Conservation (phyloP, 2,329 filamentous ascomycete genomes). For the Phaeosphaeriaceae sp. region DNA sequence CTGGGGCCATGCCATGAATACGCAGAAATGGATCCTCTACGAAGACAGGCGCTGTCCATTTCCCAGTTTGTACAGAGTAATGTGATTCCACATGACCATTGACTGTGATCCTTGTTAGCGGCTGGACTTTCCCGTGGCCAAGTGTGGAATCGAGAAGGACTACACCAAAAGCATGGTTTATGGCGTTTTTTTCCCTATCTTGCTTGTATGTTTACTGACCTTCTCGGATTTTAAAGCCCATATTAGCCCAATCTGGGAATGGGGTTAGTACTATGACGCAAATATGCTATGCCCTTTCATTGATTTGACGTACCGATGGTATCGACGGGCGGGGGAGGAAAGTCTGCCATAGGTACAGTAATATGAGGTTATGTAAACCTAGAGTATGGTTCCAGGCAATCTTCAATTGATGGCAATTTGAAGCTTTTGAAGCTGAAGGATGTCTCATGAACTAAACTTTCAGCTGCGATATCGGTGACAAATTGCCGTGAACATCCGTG, state of each 20-base stretch:
- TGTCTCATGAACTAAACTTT: conserved; percentile 19
- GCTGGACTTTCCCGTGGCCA: conserved; percentile 2
- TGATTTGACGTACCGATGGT: conserved; percentile 66
- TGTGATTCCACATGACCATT: conserved; percentile 93
- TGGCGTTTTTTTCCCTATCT: neutral
- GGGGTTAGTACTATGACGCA: conserved; percentile 9
- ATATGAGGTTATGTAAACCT: neutral
- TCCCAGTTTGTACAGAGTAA: conserved; percentile 74
- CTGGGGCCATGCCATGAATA: conserved; percentile 94
- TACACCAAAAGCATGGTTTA: neutral
- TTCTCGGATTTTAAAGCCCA: conserved; percentile 92
- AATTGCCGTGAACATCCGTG: conserved; percentile 32
- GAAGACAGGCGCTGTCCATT: conserved; percentile 81
- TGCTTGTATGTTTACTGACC: conserved; percentile 57
- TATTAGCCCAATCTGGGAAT: conserved; percentile 79
- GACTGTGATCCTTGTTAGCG: conserved; percentile 58
- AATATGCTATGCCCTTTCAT: neutral
- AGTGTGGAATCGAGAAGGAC: neutral
- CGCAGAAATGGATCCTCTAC: conserved; percentile 82
- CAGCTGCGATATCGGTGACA: conserved; percentile 39
- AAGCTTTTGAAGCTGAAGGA: conserved; percentile 21
- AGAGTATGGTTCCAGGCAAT: neutral
- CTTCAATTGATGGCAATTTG: conserved; percentile 10
- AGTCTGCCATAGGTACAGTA: conserved; percentile 39
- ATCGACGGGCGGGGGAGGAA: conserved; percentile 75